These are phyloP conservation scores for Sarocladiaceae sp. DNA, from an alignment of 2,329 filamentous ascomycete species.

Conservation along the genomic window DNA sequence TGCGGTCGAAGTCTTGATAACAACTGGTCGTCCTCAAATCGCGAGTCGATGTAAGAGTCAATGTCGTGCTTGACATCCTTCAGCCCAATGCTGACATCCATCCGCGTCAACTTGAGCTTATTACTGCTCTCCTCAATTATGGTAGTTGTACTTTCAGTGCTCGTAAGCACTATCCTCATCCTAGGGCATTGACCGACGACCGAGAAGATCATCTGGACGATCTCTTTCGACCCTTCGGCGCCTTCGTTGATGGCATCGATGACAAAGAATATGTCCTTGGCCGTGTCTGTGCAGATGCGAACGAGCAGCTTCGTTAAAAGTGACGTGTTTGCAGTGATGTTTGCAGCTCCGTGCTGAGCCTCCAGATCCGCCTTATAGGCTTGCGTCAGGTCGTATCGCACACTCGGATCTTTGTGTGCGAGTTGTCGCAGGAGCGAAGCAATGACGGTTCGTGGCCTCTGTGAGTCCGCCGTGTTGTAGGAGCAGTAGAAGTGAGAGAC, in stretches of 20 bases:
- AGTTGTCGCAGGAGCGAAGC: conserved; percentile 9
- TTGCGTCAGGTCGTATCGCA: neutral
- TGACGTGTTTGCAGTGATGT: neutral
- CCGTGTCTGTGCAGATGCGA: neutral
- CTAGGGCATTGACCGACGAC: neutral
- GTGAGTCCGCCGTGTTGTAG: conserved; percentile 8
- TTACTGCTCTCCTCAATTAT: conserved; percentile 1
- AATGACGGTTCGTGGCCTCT: conserved; percentile 9
- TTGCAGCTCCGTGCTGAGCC: neutral
- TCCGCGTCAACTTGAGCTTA: neutral
- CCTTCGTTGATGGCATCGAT: neutral
- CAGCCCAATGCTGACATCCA: neutral
- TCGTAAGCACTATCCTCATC: neutral
- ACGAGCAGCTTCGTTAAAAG: neutral
- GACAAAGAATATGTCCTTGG: neutral
- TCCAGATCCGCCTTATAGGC: conserved; percentile 8
- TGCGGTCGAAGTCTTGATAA: conserved; percentile 8
- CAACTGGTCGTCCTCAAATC: neutral
- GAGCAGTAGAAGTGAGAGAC: conserved; percentile 12
- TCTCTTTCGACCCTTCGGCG: neutral
- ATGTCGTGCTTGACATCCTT: conserved; percentile 6
- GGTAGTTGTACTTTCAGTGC: neutral
- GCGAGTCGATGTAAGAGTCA: neutral
- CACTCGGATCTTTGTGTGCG: neutral
- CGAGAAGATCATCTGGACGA: neutral